Conservation (phyloP, 2,329 filamentous ascomycete genomes). For the Aspergillus flavus region DNA sequence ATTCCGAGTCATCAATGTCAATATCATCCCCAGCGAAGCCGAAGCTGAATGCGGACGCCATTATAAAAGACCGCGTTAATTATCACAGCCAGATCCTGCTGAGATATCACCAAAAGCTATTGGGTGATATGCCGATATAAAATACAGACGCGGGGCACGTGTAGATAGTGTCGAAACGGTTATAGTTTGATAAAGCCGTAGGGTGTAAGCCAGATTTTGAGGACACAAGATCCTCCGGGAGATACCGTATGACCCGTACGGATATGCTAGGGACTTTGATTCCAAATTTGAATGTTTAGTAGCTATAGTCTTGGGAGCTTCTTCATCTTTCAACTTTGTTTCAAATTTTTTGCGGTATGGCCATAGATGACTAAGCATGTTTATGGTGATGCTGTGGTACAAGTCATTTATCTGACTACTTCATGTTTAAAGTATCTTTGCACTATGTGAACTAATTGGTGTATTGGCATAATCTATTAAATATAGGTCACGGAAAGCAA, state of each 20-base stretch:
- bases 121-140: not conserved
- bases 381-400: not conserved
- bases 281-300: not conserved
- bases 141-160: not conserved
- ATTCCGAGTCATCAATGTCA: conserved; percentile 47
- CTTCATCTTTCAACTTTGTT: not conserved
- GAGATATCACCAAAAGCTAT: not conserved
- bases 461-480: not conserved
- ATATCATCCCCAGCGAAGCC: conserved; percentile 63
- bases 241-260: not conserved
- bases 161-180: not conserved
- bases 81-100: too few relatives aligned
- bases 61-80: conserved; percentile 5
- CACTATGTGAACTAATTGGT: not conserved
- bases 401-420: not conserved
- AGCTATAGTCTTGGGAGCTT: not conserved
- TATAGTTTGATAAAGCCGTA: not conserved
- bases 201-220: not conserved
- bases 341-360: conserved; percentile 12
- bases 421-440: not conserved
- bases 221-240: not conserved
- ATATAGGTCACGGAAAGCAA: not conserved
- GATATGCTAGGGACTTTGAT: not conserved
- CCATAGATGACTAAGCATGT: conserved; percentile 22
- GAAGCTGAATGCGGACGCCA: conserved; percentile 54